phyloP scores from a whole-genome alignment of 202 grass and related monocot genomes.

The Saccharum hybrid region DNA sequence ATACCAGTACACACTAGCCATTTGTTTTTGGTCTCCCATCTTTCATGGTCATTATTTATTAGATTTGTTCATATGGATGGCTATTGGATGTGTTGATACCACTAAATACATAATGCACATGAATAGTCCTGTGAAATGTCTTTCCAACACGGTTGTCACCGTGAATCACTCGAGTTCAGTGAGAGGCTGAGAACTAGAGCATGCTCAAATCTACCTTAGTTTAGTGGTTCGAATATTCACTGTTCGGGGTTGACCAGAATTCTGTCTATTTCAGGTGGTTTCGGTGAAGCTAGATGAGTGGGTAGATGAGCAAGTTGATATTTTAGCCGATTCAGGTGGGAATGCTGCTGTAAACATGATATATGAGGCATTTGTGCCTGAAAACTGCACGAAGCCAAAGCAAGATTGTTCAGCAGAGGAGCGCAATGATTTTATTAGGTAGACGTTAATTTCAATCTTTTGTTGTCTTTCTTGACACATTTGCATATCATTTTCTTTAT shows the following conservation, averaged over 20 bases:
- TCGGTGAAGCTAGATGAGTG: slow-evolving; percentile 96
- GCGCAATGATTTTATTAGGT: slow-evolving; percentile 86
- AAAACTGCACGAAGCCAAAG: slow-evolving; percentile 66
- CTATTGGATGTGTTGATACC: not conserved
- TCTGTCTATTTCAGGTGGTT: slow-evolving; percentile 61
- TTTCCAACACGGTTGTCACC: not conserved
- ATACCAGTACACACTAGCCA: not conserved
- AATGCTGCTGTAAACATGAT: slow-evolving; percentile 78
- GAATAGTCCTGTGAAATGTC: not conserved
- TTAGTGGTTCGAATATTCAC: slow-evolving; percentile 9
- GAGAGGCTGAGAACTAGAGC: not conserved
- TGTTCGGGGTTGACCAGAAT: slow-evolving; percentile 27
- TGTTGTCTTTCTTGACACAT: not conserved
- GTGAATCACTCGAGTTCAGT: slow-evolving; percentile 23
- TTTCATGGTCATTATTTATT: slow-evolving; percentile 25
- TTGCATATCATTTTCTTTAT: not conserved
- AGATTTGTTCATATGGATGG: slow-evolving; percentile 18
- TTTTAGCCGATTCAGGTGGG: slow-evolving; percentile 68
- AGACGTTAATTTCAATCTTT: slow-evolving; percentile 18
- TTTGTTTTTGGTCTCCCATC: slow-evolving; percentile 21
- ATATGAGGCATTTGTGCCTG: slow-evolving; percentile 85
- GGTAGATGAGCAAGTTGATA: slow-evolving; percentile 87
- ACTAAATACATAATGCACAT: not conserved
- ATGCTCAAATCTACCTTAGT: slow-evolving; percentile 9
- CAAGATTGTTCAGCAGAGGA: slow-evolving; percentile 80